Evolutionary conservation across 192 early-diverging fungal genomes (phyloP), one percentile per base, ranked within the genome.

Genomic region (Geosiphon pyriformis): DNA sequence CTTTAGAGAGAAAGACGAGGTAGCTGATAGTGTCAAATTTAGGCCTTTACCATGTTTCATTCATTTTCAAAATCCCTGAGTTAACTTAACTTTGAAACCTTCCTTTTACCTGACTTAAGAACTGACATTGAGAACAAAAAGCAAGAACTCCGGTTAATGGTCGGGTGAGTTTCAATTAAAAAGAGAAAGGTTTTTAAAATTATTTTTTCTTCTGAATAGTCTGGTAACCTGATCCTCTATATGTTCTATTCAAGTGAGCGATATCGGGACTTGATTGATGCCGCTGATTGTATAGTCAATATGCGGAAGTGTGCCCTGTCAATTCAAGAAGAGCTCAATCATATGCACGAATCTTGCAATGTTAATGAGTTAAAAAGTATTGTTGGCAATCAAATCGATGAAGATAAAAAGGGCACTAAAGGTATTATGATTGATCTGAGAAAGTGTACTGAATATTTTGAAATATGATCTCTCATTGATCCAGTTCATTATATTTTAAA

Each of bases 191-290:
- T n/a, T n/a, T n/a, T n/a, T n/a, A n/a, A n/a, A n/a, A n/a, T n/a
- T n/a, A n/a, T n/a, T n/a, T n/a, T n/a, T n/a, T n/a, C n/a, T n/a
- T n/a, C n/a, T n/a, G n/a, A n/a, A n/a, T n/a, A n/a, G n/a, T n/a
- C n/a, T n/a, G n/a, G n/a, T n/a, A n/a, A n/a, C n/a, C n/a, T n/a
- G n/a, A n/a, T n/a, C n/a, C n/a, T n/a, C n/a, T n/a, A 35, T 22
- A 18, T 27, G 2, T 56, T 2, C 49, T 34, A 30, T 50, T n/a
- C 34, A 29, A 93, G 91, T 20, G 91, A 93, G 64, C 78, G 89
- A 26, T 94, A 94, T 66, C 76, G 88, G n/a, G 92, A 94, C 63
- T 65, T 94, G 48, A 91, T 94, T 50, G 84, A 86, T 25, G 91
- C 92, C 0, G 89, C 92, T 3, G 91, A 94, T 63, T 78, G 86